Evolutionary conservation across 495 filamentous ascomycete genomes (phyloP).

Genomic region (Aspergillus bertholletiae): DNA sequence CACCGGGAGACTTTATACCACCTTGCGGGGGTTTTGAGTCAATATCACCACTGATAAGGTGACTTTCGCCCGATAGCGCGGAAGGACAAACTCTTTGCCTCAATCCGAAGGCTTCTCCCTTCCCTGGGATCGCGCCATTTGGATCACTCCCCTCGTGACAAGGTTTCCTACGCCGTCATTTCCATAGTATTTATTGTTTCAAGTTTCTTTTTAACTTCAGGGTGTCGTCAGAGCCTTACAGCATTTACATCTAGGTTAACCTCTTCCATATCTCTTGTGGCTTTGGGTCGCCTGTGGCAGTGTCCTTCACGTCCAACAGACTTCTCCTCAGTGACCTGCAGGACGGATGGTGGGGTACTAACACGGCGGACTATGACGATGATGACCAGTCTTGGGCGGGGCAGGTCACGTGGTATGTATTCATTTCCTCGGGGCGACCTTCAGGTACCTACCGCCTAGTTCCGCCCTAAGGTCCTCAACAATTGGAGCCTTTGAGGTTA

Average conservation of each 20-base stretch:
- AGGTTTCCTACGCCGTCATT: not conserved
- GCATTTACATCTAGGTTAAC: not conserved
- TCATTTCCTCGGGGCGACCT: not conserved
- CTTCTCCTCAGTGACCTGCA: not conserved
- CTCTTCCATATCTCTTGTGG: not conserved
- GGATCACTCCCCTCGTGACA: not conserved
- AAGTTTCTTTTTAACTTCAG: not conserved
- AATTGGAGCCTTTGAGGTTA: not conserved
- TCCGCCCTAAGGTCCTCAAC: too few relatives aligned
- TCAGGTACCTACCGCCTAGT: too few relatives aligned
- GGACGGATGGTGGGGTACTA: not conserved
- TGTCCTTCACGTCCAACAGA: not conserved
- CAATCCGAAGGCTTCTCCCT: not conserved
- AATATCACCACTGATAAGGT: constrained; percentile 10
- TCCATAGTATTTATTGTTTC: not conserved
- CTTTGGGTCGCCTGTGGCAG: not conserved
- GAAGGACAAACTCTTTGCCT: not conserved
- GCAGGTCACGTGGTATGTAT: constrained; percentile 12
- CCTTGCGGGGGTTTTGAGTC: constrained; percentile 7
- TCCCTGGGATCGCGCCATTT: not conserved
- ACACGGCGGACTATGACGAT: constrained; percentile 1
- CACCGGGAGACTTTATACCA: not conserved
- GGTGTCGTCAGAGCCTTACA: not conserved
- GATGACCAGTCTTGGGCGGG: constrained; percentile 12
- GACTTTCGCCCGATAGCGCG: not conserved